These are phyloP conservation scores for Cucurbita argyrosperma DNA, from an alignment of 306 rosid species.

Conservation along the genomic window DNA sequence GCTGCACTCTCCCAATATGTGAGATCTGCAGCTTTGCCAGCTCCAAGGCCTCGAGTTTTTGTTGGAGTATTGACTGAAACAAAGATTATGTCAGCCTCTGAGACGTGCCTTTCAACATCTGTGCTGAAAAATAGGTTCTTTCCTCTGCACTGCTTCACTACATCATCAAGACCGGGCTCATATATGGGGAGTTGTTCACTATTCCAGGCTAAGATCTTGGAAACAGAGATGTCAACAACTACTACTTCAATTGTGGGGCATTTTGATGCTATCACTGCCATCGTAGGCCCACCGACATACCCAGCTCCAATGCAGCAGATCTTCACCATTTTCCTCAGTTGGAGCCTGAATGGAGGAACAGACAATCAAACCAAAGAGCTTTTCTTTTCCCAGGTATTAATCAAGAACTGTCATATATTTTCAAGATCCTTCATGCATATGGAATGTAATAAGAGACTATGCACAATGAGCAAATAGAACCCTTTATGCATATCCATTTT, in stretches of 20 bases:
- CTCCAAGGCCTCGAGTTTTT: slow-evolving; percentile 57
- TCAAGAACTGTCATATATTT: too few species aligned
- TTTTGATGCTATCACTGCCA: slow-evolving; percentile 74
- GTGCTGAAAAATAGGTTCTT: slow-evolving; percentile 70
- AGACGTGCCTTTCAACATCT: slow-evolving; percentile 49
- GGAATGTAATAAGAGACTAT: neutral
- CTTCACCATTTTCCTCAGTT: slow-evolving; percentile 47
- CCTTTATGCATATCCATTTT: neutral
- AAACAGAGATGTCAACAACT: slow-evolving; percentile 63
- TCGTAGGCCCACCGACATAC: slow-evolving; percentile 76
- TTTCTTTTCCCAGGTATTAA: neutral
- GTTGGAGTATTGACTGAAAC: slow-evolving; percentile 76
- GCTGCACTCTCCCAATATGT: slow-evolving; percentile 88
- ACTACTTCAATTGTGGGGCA: slow-evolving; percentile 60
- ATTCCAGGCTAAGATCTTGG: slow-evolving; percentile 67
- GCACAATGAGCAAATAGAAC: neutral
- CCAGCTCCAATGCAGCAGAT: slow-evolving; percentile 86
- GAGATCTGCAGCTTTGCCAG: slow-evolving; percentile 74
- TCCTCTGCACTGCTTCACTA: slow-evolving; percentile 59
- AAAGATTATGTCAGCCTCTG: slow-evolving; percentile 65
- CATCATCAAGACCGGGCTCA: slow-evolving; percentile 65
- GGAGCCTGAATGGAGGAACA: slow-evolving; percentile 6
- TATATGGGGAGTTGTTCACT: slow-evolving; percentile 63
- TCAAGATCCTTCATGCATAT: neutral
- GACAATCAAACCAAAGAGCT: neutral